These are phyloP conservation scores for Russula sp. DNA, from an alignment of 768 basidiomycete genomes.

Conservation along the genomic window DNA sequence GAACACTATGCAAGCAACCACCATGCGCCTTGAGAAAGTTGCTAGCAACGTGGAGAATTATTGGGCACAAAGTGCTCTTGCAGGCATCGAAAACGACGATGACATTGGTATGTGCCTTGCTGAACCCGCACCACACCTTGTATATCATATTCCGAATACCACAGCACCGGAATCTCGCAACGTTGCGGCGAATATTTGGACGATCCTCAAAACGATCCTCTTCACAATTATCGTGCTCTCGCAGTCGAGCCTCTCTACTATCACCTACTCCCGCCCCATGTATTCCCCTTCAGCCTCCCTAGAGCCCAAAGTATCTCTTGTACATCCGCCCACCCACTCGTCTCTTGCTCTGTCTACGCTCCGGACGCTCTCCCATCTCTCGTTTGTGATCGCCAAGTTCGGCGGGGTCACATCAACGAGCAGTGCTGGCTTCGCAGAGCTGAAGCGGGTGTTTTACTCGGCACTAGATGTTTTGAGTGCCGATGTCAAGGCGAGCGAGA, in stretches of 20 bases:
- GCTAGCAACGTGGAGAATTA: conserved; percentile 25
- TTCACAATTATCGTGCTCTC: conserved; percentile 67
- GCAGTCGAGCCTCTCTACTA: conserved; percentile 51
- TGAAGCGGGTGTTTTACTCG: conserved; percentile 70
- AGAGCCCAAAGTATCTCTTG: not conserved
- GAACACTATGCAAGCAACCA: conserved; percentile 25
- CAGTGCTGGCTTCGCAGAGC: conserved; percentile 56
- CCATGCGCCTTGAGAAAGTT: conserved; percentile 24
- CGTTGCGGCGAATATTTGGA: conserved; percentile 53
- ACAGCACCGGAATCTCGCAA: conserved; percentile 42
- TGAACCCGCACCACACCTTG: not conserved
- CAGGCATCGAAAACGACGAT: conserved; percentile 28
- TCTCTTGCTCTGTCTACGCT: conserved; percentile 51
- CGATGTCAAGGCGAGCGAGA: conserved; percentile 34
- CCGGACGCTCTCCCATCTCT: conserved; percentile 55
- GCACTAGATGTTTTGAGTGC: conserved; percentile 66
- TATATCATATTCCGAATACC: not conserved
- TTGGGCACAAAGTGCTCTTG: conserved; percentile 30
- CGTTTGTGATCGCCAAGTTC: conserved; percentile 75
- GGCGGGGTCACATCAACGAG: conserved; percentile 60
- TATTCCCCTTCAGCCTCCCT: not conserved
- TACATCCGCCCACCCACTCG: conserved; percentile 32
- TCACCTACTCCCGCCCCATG: conserved; percentile 37
- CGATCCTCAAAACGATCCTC: conserved; percentile 65
- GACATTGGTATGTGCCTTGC: conserved; percentile 27